phyloP scores from a whole-genome alignment of 495 filamentous ascomycete genomes.

The Bryoglossum gracile region DNA sequence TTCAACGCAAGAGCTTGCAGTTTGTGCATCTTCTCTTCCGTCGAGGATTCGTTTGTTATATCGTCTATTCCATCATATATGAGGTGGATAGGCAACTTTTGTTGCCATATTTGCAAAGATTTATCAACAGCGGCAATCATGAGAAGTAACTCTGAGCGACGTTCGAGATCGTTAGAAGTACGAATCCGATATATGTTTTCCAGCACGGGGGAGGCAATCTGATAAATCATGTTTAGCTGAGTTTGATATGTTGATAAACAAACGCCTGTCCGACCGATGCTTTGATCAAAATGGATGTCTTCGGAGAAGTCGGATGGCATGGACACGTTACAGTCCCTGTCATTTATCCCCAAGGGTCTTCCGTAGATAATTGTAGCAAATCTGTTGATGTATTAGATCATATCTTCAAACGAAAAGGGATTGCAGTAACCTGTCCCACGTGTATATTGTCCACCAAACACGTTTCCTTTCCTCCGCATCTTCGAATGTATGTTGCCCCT shows the following conservation, averaged over 20 bases:
- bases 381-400: constrained; percentile 2
- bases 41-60: constrained; percentile 10
- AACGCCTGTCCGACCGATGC: constrained; percentile 7
- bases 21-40: constrained; percentile 22
- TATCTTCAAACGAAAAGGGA: neutral
- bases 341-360: constrained; percentile 30
- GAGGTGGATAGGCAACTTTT: constrained; percentile 22
- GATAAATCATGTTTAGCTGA: constrained; percentile 29
- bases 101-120: constrained; percentile 27
- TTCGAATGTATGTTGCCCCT: constrained; percentile 14
- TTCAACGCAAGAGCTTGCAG: constrained; percentile 30
- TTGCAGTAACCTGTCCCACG: constrained; percentile 25
- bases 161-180: constrained; percentile 19
- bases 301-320: constrained; percentile 29
- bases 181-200: constrained; percentile 30
- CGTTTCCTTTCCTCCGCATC: constrained; percentile 31
- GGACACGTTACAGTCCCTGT: constrained; percentile 31
- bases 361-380: constrained; percentile 34
- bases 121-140: constrained; percentile 21
- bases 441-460: constrained; percentile 35
- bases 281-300: constrained; percentile 20
- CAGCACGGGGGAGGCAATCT: constrained; percentile 28
- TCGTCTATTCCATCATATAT: constrained; percentile 24
- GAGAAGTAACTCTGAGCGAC: constrained; percentile 17
- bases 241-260: constrained; percentile 31